Evolutionary conservation across 2,329 filamentous ascomycete genomes (phyloP).

Genomic region (Phaeosphaeria sp.): DNA sequence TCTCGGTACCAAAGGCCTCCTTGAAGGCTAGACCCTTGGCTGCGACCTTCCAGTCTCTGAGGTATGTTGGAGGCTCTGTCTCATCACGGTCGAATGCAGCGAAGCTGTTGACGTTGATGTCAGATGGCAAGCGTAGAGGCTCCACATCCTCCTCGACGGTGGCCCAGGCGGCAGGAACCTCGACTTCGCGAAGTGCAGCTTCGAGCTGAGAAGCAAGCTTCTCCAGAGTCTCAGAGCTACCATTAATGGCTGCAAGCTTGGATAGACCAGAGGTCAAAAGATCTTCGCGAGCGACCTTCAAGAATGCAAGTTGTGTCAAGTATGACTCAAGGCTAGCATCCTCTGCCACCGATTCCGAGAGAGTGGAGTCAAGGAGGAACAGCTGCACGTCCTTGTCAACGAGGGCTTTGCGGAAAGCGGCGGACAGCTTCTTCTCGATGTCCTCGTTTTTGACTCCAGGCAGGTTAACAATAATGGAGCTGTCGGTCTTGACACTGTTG

Average conservation of each 20-base stretch:
- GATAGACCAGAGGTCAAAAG: slow-evolving; percentile 67
- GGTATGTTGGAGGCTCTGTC: slow-evolving; percentile 67
- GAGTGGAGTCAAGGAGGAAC: slow-evolving; percentile 75
- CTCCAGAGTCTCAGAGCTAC: slow-evolving; percentile 67
- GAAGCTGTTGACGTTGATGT: slow-evolving; percentile 82
- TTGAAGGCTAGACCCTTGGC: slow-evolving; percentile 93
- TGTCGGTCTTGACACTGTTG: slow-evolving; percentile 71
- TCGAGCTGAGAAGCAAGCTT: slow-evolving; percentile 67
- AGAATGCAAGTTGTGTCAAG: slow-evolving; percentile 81
- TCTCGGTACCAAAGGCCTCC: slow-evolving; percentile 83
- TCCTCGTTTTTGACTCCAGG: slow-evolving; percentile 86
- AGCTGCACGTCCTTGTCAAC: slow-evolving; percentile 74
- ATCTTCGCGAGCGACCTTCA: slow-evolving; percentile 76
- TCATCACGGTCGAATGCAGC: slow-evolving; percentile 79
- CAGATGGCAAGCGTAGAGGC: slow-evolving; percentile 63
- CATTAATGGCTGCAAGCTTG: slow-evolving; percentile 70
- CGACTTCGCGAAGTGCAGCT: slow-evolving; percentile 73
- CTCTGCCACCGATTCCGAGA: slow-evolving; percentile 71
- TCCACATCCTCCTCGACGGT: slow-evolving; percentile 68
- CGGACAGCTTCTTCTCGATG: slow-evolving; percentile 82
- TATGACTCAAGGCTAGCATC: slow-evolving; percentile 68
- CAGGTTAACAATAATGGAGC: slow-evolving; percentile 77
- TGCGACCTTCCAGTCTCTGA: slow-evolving; percentile 80
- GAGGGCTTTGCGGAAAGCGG: slow-evolving; percentile 72
- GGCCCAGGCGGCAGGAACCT: slow-evolving; percentile 81